Evolutionary conservation across 768 basidiomycete genomes (phyloP), one percentile per base, ranked within the genome.

Genomic region (Russula foetens): DNA sequence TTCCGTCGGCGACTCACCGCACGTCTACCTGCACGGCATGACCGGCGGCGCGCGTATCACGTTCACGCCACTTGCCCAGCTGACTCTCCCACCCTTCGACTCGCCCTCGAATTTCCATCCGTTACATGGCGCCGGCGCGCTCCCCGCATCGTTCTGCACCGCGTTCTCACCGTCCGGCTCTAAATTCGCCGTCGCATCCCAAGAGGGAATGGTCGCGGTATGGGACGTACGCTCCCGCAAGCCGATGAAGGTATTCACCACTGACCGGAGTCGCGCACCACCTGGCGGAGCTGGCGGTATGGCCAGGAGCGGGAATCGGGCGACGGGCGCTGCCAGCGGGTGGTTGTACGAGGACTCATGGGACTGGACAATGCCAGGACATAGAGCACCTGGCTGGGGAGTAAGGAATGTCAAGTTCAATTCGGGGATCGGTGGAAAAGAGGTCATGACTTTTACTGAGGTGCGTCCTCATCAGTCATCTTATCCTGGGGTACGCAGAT

Each of bases 361-460:
- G 78, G 85, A 88, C 56, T 88, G 86, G 86, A 77, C 79, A 11
- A 75, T 81, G 47, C 58, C 59, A 77, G 81, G 35, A 58, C 53
- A 44, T 41, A 63, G 75, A 60, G 86, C 86, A 0, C 88, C 89
- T 3, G 87, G 88, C 1, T 93, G 92, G 83, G 90, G 92, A 44
- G 88, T 87, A 8, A 75, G 94, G 57, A 91, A 79, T 58, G 84
- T 97, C 68, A 95, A 95, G 71, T 97, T 96, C 72, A 83, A 84
- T 59, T 81, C 82, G 2, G 83, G 83, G 23, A 69, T 74, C 24
- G 71, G 72, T 54, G 78, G 83, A 26, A 80, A 82, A 62, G 94
- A 96, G 71, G 71, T 94, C 1, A 82, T 96, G 82, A 85, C 84
- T 0, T 97, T 94, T 73, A 92, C 93, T 17, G 93, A 95, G 84